phyloP scores from a whole-genome alignment of 2,329 filamentous ascomycete genomes.

The Sporothrix luriei region DNA sequence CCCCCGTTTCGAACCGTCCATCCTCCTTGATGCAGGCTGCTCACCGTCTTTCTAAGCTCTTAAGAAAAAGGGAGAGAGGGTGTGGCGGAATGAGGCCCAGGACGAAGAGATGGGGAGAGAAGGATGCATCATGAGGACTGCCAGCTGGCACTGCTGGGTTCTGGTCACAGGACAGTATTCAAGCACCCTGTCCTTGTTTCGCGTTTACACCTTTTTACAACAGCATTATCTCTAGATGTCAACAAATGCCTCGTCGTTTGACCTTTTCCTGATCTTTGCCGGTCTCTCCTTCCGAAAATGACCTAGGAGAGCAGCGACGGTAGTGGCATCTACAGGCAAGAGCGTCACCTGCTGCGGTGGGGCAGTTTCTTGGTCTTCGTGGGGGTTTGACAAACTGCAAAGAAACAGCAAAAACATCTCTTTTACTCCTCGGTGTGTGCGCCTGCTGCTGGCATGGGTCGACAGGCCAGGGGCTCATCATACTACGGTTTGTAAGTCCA shows the following conservation, averaged over 20 bases:
- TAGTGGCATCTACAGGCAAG: neutral
- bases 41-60: constrained; percentile 27
- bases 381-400: neutral
- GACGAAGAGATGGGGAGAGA: neutral
- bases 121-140: neutral
- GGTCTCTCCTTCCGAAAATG: constrained; percentile 21
- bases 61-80: constrained; percentile 8
- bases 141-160: constrained; percentile 14
- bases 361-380: neutral
- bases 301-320: constrained; percentile 11
- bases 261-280: neutral
- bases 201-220: neutral
- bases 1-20: neutral
- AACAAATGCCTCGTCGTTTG: constrained; percentile 27
- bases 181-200: neutral
- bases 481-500: neutral
- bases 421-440: constrained; percentile 3
- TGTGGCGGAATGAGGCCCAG: constrained; percentile 14
- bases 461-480: neutral
- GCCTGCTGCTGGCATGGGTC: constrained; percentile 14
- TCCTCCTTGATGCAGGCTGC: constrained; percentile 9
- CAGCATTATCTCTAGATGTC: neutral
- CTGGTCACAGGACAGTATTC: constrained; percentile 22
- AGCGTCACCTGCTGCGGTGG: neutral
- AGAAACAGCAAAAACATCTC: neutral